Conservation (phyloP, 805 yeast species). For the Danielia reshetovae region DNA sequence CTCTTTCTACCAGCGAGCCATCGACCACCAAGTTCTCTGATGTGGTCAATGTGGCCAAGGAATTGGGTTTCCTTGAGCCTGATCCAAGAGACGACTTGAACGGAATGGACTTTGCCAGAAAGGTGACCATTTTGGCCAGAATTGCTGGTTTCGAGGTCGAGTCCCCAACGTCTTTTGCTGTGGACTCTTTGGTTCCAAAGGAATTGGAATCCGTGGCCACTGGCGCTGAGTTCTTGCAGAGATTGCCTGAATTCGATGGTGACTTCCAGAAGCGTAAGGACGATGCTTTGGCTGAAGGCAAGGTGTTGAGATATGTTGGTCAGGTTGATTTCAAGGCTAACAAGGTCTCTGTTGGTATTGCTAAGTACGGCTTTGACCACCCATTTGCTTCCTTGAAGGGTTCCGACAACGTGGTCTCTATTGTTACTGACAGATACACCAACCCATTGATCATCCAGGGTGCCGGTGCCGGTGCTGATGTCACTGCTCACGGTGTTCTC, state of each 20-base stretch:
- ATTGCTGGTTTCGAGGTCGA: conserved; percentile 80
- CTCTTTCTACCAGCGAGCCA: conserved; percentile 69
- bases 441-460: conserved; percentile 96
- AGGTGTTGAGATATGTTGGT: conserved; percentile 93
- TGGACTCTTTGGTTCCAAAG: conserved; percentile 87
- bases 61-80: conserved; percentile 95
- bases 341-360: conserved; percentile 79
- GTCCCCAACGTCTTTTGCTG: conserved; percentile 90
- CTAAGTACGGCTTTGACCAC: conserved; percentile 80
- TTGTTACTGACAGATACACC: conserved; percentile 85
- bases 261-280: conserved; percentile 74
- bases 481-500: conserved; percentile 77
- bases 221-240: conserved; percentile 73
- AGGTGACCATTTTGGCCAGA: conserved; percentile 94
- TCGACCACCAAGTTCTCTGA: conserved; percentile 75
- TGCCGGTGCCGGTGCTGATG: conserved; percentile 88
- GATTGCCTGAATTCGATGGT: conserved; percentile 77
- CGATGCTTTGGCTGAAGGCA: conserved; percentile 75
- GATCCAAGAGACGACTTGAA: conserved; percentile 99
- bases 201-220: conserved; percentile 70
- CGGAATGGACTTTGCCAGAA: conserved; percentile 98
- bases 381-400: conserved; percentile 96
- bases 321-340: conserved; percentile 73
- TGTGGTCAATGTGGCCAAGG: conserved; percentile 82
- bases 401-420: conserved; percentile 91